Evolutionary conservation across 2,329 filamentous ascomycete species (phyloP).

Genomic region (Aureobasidium sp.): DNA sequence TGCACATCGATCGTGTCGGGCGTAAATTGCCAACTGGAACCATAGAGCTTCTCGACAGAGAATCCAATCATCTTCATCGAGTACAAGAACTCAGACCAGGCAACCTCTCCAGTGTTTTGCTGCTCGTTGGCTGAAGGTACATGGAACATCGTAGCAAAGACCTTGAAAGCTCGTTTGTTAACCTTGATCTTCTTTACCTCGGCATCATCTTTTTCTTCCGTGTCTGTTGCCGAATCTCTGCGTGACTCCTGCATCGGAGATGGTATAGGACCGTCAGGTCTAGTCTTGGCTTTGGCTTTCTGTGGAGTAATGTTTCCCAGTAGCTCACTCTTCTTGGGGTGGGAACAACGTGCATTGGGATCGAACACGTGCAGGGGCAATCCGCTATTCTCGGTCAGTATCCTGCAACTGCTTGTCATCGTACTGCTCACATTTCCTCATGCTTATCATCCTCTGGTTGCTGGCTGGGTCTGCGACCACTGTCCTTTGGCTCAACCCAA

Average conservation of each 20-base stretch:
- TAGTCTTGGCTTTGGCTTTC: slow-evolving; percentile 21
- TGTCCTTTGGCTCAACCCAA: slow-evolving; percentile 1
- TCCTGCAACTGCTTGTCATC: not conserved
- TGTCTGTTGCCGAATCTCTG: not conserved
- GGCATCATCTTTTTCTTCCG: not conserved
- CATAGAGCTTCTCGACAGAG: slow-evolving; percentile 47
- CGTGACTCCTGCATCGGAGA: not conserved
- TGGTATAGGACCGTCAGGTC: not conserved
- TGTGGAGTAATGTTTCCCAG: slow-evolving; percentile 12
- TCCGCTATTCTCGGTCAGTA: not conserved
- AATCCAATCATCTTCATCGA: slow-evolving; percentile 46
- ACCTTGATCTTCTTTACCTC: slow-evolving; percentile 12
- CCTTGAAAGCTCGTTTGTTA: slow-evolving; percentile 26
- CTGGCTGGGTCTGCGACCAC: not conserved
- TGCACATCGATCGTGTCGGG: slow-evolving; percentile 34
- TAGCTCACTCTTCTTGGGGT: slow-evolving; percentile 6
- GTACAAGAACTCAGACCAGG: slow-evolving; percentile 46
- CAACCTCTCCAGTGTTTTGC: slow-evolving; percentile 39
- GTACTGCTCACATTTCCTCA: not conserved
- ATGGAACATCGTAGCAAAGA: slow-evolving; percentile 37
- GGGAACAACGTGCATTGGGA: slow-evolving; percentile 14
- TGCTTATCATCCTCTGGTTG: slow-evolving; percentile 2
- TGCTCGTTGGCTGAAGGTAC: slow-evolving; percentile 22
- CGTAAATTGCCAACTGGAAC: slow-evolving; percentile 52
- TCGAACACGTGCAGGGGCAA: slow-evolving; percentile 8